phyloP scores from a whole-genome alignment of 2,329 filamentous ascomycete genomes.

The Penicillium sp. region DNA sequence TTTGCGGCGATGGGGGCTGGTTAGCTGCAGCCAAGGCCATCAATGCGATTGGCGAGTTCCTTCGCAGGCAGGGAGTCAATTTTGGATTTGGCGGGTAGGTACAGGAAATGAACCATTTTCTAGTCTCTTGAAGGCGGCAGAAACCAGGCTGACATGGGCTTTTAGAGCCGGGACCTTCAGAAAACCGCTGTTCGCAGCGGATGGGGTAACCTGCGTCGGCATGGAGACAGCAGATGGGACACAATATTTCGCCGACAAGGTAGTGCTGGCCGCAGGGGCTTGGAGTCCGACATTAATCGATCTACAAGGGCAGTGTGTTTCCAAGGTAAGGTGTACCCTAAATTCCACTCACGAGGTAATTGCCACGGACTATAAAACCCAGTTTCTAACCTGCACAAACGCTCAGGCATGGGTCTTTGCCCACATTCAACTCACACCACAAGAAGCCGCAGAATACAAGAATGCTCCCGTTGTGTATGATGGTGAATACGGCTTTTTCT shows the following conservation, averaged over 20 bases:
- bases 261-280: slow-evolving; percentile 43
- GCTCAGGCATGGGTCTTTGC: slow-evolving; percentile 49
- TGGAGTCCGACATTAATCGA: slow-evolving; percentile 19
- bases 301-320: slow-evolving; percentile 46
- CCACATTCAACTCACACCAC: slow-evolving; percentile 46
- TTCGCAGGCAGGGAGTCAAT: slow-evolving; percentile 42
- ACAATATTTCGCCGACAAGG: slow-evolving; percentile 47
- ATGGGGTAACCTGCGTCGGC: slow-evolving; percentile 41
- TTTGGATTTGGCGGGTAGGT: slow-evolving; percentile 44
- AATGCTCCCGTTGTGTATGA: slow-evolving; percentile 49
- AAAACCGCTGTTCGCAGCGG: slow-evolving; percentile 41
- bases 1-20: slow-evolving; percentile 49
- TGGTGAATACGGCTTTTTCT: slow-evolving; percentile 52
- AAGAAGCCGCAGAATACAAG: slow-evolving; percentile 47
- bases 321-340: slow-evolving; percentile 42
- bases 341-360: no score
- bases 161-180: slow-evolving; percentile 48
- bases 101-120: neutral
- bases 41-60: slow-evolving; percentile 47
- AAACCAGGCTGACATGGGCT: neutral
- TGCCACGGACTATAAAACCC: slow-evolving; percentile 22
- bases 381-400: slow-evolving; percentile 18
- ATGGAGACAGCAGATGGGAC: slow-evolving; percentile 47
- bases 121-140: neutral
- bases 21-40: slow-evolving; percentile 52